Conservation (phyloP, 768 basidiomycete genomes). For the Russula abietina region DNA sequence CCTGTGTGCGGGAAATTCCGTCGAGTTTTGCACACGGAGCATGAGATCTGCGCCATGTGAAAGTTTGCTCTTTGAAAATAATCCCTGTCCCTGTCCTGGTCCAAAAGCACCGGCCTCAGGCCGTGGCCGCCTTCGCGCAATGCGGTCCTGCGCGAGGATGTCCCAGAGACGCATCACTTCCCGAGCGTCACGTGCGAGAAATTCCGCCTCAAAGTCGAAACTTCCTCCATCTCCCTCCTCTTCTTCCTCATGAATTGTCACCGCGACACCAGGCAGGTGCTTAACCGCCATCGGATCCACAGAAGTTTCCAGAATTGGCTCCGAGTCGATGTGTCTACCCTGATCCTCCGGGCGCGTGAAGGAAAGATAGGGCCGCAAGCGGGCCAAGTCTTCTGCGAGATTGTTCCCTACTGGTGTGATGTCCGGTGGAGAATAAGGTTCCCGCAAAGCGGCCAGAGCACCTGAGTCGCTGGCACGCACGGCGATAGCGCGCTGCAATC, state of each 20-base stretch:
- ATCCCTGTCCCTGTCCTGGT: constrained; percentile 7
- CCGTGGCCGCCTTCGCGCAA: constrained; percentile 5
- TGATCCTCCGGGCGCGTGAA: constrained; percentile 22
- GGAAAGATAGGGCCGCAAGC: constrained; percentile 54
- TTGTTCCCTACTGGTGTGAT: constrained; percentile 51
- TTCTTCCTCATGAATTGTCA: constrained; percentile 20
- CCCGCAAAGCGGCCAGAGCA: constrained; percentile 77
- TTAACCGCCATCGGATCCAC: background rate
- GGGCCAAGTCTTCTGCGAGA: constrained; percentile 60
- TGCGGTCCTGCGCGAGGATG: constrained; percentile 14
- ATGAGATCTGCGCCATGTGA: constrained; percentile 60
- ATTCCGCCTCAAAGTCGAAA: background rate
- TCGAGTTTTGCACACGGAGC: constrained; percentile 39
- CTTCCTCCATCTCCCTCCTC: constrained; percentile 28
- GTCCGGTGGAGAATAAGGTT: constrained; percentile 56
- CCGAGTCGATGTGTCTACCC: constrained; percentile 15
- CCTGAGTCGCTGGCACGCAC: constrained; percentile 83
- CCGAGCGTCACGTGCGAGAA: constrained; percentile 34
- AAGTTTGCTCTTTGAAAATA: constrained; percentile 13
- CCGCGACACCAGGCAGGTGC: background rate
- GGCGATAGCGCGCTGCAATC: constrained; percentile 75
- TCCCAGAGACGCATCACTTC: constrained; percentile 30
- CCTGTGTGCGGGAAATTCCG: constrained; percentile 55
- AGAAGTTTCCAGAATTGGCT: constrained; percentile 1
- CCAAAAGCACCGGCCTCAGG: background rate